Conservation (phyloP, 1,284 basidiomycete species). For the Cryptococcus sp. region DNA sequence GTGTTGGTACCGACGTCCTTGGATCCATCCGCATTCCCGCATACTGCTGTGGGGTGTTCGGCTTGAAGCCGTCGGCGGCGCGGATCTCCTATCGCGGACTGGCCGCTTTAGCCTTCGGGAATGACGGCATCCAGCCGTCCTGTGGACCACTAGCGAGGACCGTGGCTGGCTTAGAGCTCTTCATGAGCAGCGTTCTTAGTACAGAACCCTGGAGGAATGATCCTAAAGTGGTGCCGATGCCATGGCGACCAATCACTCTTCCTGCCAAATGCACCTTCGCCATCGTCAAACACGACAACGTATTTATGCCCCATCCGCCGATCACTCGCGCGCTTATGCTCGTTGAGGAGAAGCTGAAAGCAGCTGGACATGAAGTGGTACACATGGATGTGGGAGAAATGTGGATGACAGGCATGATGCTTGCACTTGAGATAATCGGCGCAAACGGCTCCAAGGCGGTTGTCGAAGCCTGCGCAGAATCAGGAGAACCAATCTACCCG, state of each 20-base stretch:
- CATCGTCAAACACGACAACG: constrained; percentile 48
- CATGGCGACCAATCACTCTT: constrained; percentile 25
- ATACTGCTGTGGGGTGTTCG: constrained; percentile 38
- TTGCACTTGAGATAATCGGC: too few relatives aligned
- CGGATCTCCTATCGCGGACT: constrained; percentile 46
- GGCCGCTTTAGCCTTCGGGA: constrained; percentile 34
- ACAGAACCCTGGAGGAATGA: constrained; percentile 46
- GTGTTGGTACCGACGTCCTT: constrained; percentile 55
- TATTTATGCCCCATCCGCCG: constrained; percentile 45
- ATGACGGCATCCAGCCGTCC: constrained; percentile 39
- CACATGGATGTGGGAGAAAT: too few relatives aligned
- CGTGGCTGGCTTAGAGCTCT: constrained; percentile 41
- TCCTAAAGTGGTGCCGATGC: constrained; percentile 33
- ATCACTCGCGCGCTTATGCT: constrained; percentile 43
- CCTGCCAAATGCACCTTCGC: constrained; percentile 26
- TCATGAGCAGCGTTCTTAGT: constrained; percentile 37
- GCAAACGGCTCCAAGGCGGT: too few relatives aligned
- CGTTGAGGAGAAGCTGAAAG: constrained; percentile 32
- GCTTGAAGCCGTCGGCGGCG: constrained; percentile 41
- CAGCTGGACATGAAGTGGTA: constrained; percentile 30
- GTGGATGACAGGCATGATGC: too few relatives aligned
- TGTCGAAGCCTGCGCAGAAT: too few relatives aligned
- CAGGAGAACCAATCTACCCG: too few relatives aligned
- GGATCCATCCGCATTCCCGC: constrained; percentile 40
- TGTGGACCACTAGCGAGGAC: constrained; percentile 45